Percentiles rank a stretch among this genome's conserved stretches.
Conservation (phyloP, 2,329 filamentous ascomycete genomes). For the Sarocladiaceae sp. region DNA sequence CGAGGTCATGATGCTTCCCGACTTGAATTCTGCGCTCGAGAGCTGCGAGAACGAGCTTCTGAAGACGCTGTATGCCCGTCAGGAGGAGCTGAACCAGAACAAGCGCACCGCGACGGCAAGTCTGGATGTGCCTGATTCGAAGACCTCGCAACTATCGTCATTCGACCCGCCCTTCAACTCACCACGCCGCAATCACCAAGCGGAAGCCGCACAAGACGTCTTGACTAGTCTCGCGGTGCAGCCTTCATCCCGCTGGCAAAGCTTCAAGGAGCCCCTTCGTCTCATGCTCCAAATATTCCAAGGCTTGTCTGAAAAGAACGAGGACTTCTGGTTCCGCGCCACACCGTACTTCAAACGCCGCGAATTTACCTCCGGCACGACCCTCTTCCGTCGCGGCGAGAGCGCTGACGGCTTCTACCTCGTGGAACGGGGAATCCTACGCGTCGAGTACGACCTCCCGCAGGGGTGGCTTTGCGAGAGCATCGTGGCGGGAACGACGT, state of each 20-base stretch:
- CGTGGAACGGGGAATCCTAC: slow-evolving; percentile 79
- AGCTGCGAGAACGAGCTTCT: slow-evolving; percentile 92
- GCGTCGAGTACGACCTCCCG: slow-evolving; percentile 84
- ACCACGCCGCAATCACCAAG: slow-evolving; percentile 71
- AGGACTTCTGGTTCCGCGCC: slow-evolving; percentile 90
- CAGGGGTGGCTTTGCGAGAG: slow-evolving; percentile 86
- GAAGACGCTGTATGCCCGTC: slow-evolving; percentile 68
- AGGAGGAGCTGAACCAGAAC: slow-evolving; percentile 50
- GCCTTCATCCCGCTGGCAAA: slow-evolving; percentile 65
- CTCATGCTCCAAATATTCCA: slow-evolving; percentile 95
- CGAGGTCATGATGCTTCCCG: slow-evolving; percentile 74
- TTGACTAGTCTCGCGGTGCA: slow-evolving; percentile 60
- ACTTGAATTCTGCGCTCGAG: slow-evolving; percentile 89
- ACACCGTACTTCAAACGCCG: slow-evolving; percentile 67
- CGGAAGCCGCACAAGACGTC: slow-evolving; percentile 69
- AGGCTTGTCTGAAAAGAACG: slow-evolving; percentile 74
- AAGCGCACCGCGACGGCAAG: slow-evolving; percentile 35
- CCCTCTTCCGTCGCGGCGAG: slow-evolving; percentile 75
- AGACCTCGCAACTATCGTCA: slow-evolving; percentile 22
- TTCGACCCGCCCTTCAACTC: slow-evolving; percentile 57
- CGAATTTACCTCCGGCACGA: slow-evolving; percentile 60
- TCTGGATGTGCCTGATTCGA: slow-evolving; percentile 39
- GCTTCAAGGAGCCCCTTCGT: slow-evolving; percentile 82
- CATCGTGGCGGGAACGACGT: slow-evolving; percentile 90
- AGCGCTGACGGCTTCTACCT: slow-evolving; percentile 80